Evolutionary conservation across 352 stramenopile genomes (phyloP).

Genomic region (Peronospora belbahrii): DNA sequence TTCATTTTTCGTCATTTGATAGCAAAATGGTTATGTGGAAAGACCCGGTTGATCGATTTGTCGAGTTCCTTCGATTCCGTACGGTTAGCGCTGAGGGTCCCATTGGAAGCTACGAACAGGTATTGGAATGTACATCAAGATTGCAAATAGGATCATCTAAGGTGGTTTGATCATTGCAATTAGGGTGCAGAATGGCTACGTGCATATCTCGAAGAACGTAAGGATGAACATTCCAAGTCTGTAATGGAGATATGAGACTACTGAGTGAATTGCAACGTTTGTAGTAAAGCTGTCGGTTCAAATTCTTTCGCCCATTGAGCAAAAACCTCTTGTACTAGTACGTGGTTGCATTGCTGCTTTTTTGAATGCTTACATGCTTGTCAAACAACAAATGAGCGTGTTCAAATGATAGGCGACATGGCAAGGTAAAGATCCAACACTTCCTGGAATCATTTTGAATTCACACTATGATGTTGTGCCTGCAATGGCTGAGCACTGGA

Average conservation of each 20-base stretch:
- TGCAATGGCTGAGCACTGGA: slow-evolving; percentile 82
- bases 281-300: slow-evolving; percentile 39
- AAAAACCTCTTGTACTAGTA: slow-evolving; percentile 89
- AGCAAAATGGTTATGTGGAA: slow-evolving; percentile 11
- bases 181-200: slow-evolving; percentile 68
- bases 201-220: slow-evolving; percentile 43
- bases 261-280: not conserved
- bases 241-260: not conserved
- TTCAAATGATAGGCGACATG: slow-evolving; percentile 61
- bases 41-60: slow-evolving; percentile 47
- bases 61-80: slow-evolving; percentile 71
- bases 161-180: too few relatives aligned
- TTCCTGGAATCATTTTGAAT: slow-evolving; percentile 91
- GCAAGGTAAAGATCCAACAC: slow-evolving; percentile 72
- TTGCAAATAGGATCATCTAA: too few relatives aligned
- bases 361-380: slow-evolving; percentile 4
- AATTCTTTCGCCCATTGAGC: slow-evolving; percentile 46
- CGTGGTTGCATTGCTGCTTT: slow-evolving; percentile 15
- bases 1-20: not conserved
- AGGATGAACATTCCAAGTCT: not conserved
- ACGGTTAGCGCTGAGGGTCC: slow-evolving; percentile 72
- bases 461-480: slow-evolving; percentile 96
- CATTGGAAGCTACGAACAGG: slow-evolving; percentile 53
- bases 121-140: too few relatives aligned
- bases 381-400: not conserved